A percentile compares a stretch with the other conserved stretches of the same genome.
Conservation (phyloP, 2,329 filamentous ascomycete species). For the Aspergillus intermedius region DNA sequence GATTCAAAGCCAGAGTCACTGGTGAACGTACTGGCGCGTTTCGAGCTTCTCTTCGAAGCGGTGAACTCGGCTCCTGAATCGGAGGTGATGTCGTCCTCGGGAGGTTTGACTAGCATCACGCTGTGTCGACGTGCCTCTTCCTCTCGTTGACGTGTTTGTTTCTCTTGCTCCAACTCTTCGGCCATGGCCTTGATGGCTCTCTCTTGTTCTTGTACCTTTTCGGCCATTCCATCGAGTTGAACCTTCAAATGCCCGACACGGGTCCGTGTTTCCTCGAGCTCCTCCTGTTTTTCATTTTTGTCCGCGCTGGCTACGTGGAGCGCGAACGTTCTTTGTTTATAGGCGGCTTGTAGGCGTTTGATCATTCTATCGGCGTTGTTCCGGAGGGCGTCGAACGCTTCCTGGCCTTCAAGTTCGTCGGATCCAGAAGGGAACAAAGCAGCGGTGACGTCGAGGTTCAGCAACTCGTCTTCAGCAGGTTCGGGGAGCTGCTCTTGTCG, state of each 20-base stretch:
- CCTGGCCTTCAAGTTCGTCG: slow-evolving; percentile 44
- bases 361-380: slow-evolving; percentile 52
- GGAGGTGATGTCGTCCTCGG: slow-evolving; percentile 28
- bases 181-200: slow-evolving; percentile 49
- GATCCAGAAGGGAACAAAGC: slow-evolving; percentile 50
- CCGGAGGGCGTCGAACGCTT: slow-evolving; percentile 52
- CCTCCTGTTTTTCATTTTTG: slow-evolving; percentile 53
- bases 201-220: slow-evolving; percentile 50
- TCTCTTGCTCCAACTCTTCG: slow-evolving; percentile 42
- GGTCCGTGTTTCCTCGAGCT: slow-evolving; percentile 55
- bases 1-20: slow-evolving; percentile 57
- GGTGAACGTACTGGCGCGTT: slow-evolving; percentile 37
- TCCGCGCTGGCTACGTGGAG: slow-evolving; percentile 49
- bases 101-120: slow-evolving; percentile 23
- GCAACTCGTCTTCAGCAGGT: slow-evolving; percentile 46
- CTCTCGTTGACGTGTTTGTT: slow-evolving; percentile 32
- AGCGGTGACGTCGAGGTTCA: slow-evolving; percentile 49
- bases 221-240: slow-evolving; percentile 56
- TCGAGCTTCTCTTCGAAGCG: slow-evolving; percentile 26
- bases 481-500: slow-evolving; percentile 28
- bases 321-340: slow-evolving; percentile 46
- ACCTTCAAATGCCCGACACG: slow-evolving; percentile 52
- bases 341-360: slow-evolving; percentile 50
- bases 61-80: slow-evolving; percentile 28
- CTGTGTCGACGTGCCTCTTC: slow-evolving; percentile 33